Base-by-base conservation (phyloP, 2,329 filamentous ascomycete genomes). In the Didymella exigua region DNA sequence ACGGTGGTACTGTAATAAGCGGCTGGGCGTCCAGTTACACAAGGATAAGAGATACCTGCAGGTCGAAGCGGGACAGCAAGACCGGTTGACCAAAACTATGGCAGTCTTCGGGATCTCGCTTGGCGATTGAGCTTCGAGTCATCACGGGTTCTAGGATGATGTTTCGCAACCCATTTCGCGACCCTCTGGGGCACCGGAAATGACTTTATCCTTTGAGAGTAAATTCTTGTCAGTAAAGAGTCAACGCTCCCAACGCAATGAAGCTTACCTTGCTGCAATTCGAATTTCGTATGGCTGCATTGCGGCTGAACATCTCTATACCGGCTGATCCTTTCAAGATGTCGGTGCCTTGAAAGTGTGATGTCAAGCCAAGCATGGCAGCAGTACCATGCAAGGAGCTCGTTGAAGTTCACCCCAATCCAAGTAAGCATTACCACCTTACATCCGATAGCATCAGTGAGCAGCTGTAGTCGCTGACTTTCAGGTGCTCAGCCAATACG, bases 1-100 rank as follows among this genome's bases (percentile, higher is more conserved):
- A 23, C 27, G 36, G 43, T 47, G 37, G 24, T 36, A 53, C 49
- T 23, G 49, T n/a, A 42, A 41, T 29, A 19, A 37, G 36, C 36
- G 30, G 49, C 49, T 53, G 23, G n/a, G 18, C 4, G 5, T 42
- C 18, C 2, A 42, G 43, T 47, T 18, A 30, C 43, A 47, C 43
- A 37, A 41, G 16, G 14, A n/a, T 34, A 29, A 10, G 16, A 52
- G 30, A 19, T 23, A 33, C 5, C 26, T 7, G 16, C 37, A 24
- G 36, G 16, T 19, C 8, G 10, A 19, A 29, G 9, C 11, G 13
- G 13, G 24, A 43, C 13, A 10, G 10, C 13, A 9, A 34, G 1
- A 23, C 7, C 6, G 21, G 13, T 40, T 5, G n/a, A 23, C 6
- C 16, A 11, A 13, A 7, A 13, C 10, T 7, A 14, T 14, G 42